phyloP scores from a whole-genome alignment of 2,329 filamentous ascomycete genomes.

The Cladorrhinum sp. region DNA sequence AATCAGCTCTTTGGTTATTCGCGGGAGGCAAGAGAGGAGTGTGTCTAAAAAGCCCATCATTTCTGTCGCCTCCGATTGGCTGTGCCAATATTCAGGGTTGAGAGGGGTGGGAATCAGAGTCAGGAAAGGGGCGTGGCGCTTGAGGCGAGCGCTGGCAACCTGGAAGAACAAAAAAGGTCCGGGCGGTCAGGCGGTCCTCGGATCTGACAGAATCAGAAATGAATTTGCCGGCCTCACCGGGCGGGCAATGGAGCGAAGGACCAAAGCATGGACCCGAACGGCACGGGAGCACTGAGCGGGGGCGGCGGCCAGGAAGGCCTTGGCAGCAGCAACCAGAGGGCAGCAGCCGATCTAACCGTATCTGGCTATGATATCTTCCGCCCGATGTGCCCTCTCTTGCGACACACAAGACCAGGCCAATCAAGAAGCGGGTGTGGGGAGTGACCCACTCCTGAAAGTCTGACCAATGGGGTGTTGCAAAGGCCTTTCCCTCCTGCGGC shows the following conservation, averaged over 20 bases:
- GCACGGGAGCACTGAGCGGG: conserved; percentile 17
- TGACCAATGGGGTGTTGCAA: conserved; percentile 22
- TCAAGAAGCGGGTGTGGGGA: conserved; percentile 1
- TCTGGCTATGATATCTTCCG: conserved; percentile 22
- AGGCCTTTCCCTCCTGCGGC: conserved; percentile 12
- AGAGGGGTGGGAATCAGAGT: conserved; percentile 1
- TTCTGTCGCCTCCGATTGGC: neutral
- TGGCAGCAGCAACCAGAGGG: conserved; percentile 22
- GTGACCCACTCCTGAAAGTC: conserved; percentile 5
- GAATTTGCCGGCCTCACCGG: conserved; percentile 11
- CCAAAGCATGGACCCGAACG: conserved; percentile 13
- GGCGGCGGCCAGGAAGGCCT: conserved; percentile 13
- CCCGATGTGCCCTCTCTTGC: conserved; percentile 12
- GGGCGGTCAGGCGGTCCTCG: conserved; percentile 6
- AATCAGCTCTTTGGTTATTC: neutral
- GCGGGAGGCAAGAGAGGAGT: neutral
- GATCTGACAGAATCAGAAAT: conserved; percentile 1
- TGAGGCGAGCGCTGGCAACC: neutral
- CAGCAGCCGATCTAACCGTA: conserved; percentile 25
- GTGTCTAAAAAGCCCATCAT: neutral
- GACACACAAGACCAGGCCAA: conserved; percentile 13
- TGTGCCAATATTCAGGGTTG: neutral
- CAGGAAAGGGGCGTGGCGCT: neutral
- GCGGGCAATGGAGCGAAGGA: conserved; percentile 3
- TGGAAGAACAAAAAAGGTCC: conserved; percentile 1